A percentile compares a stretch with the other conserved stretches of the same genome.
Evolutionary conservation across 257 asterid species (phyloP).

Genomic region (Salvia rosmarinus): DNA sequence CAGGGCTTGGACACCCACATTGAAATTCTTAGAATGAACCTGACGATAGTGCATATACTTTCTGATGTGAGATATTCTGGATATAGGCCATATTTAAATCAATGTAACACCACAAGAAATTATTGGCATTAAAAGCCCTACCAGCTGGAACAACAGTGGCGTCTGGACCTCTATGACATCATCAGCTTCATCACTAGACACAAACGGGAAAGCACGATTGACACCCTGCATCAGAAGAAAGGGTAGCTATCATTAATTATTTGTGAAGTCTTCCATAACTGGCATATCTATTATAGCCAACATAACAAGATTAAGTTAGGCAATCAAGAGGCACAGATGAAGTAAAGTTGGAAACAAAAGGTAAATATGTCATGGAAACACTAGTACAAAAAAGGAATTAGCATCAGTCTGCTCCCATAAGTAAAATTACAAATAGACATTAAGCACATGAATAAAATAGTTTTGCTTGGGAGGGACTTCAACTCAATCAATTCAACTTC

Average conservation of each 20-base stretch:
- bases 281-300: background rate
- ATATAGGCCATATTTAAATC: slow-evolving; percentile 14
- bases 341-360: slow-evolving; percentile 5
- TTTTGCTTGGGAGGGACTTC: background rate
- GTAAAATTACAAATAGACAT: background rate
- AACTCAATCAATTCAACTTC: background rate
- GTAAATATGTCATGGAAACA: background rate
- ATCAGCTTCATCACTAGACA: slow-evolving; percentile 80
- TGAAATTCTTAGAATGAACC: slow-evolving; percentile 97
- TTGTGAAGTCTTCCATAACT: background rate
- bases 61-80: slow-evolving; percentile 26
- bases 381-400: background rate
- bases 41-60: slow-evolving; percentile 37
- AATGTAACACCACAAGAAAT: slow-evolving; percentile 21
- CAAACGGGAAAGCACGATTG: slow-evolving; percentile 93
- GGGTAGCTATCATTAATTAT: background rate
- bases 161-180: slow-evolving; percentile 84
- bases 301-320: slow-evolving; percentile 11
- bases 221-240: slow-evolving; percentile 76
- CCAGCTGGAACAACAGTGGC: slow-evolving; percentile 90
- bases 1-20: slow-evolving; percentile 95
- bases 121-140: slow-evolving; percentile 35
- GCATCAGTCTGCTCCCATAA: background rate
- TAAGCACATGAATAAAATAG: background rate
- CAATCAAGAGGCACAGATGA: background rate